These are phyloP conservation scores for Fusarium sp. DNA, from an alignment of 2,329 filamentous ascomycete genomes.

Conservation along the genomic window DNA sequence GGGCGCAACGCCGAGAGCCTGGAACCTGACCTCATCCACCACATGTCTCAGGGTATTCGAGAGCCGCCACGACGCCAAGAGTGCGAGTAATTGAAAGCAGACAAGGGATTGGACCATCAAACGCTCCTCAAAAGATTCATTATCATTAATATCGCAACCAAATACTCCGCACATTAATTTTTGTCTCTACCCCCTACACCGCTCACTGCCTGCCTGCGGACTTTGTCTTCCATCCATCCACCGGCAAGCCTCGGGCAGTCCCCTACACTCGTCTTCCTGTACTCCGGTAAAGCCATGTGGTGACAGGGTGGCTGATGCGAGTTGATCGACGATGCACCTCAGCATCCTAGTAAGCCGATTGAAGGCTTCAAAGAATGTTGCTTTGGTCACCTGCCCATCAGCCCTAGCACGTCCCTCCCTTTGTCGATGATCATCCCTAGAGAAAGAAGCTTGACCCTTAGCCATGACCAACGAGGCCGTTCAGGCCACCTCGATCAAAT, in stretches of 20 bases:
- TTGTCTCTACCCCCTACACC: not conserved
- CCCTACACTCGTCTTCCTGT: slow-evolving; percentile 6
- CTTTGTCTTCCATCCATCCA: not conserved
- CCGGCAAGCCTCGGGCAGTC: slow-evolving; percentile 3
- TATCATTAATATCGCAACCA: slow-evolving; percentile 9
- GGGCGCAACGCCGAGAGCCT: slow-evolving; percentile 4
- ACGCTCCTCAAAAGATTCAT: not conserved
- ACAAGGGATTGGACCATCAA: not conserved
- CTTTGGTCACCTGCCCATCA: not conserved
- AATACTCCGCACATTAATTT: not conserved
- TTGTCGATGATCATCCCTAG: not conserved
- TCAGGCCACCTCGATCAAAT: not conserved
- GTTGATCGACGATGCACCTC: slow-evolving; percentile 9
- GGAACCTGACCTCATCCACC: slow-evolving; percentile 1
- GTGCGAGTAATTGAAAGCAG: not conserved
- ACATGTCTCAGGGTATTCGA: slow-evolving; percentile 12
- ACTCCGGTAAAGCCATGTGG: not conserved
- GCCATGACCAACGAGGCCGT: not conserved
- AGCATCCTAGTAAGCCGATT: slow-evolving; percentile 9
- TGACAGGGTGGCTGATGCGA: slow-evolving; percentile 23
- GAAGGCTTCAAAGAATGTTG: not conserved
- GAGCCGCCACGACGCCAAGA: slow-evolving; percentile 1
- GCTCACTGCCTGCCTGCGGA: slow-evolving; percentile 9
- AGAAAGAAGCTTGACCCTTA: not conserved
- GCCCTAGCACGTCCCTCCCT: not conserved